These are phyloP conservation scores for Arabidopsis thaliana DNA, from an alignment of 345 rosid genomes.

Conservation along the genomic window TAIR10.1 NC_003075.7:7783501-7784000, in stretches of 20 bases:
- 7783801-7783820: not conserved
- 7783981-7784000: not conserved
- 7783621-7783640: not conserved
- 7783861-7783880: slow-evolving; percentile 5
- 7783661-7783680: slow-evolving; percentile 16
- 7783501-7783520: not conserved
- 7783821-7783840: not conserved
- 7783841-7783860: not conserved
- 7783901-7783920: slow-evolving; percentile 24
- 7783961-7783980: slow-evolving; percentile 4
- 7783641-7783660: not conserved
- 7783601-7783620: not conserved
- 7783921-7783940: not conserved
- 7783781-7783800: slow-evolving; percentile 17
- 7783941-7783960: slow-evolving; percentile 16
- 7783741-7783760: not conserved
- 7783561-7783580: not conserved
- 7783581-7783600: not conserved
- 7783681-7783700: slow-evolving; percentile 8
- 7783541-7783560: not conserved
- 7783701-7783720: slow-evolving; percentile 30
- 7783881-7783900: slow-evolving; percentile 18
- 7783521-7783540: not conserved
- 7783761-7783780: slow-evolving; percentile 6
- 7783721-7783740: slow-evolving; percentile 11